phyloP scores from a whole-genome alignment of 129 eudicot genomes.

The Ambrosia artemisiifolia region DNA sequence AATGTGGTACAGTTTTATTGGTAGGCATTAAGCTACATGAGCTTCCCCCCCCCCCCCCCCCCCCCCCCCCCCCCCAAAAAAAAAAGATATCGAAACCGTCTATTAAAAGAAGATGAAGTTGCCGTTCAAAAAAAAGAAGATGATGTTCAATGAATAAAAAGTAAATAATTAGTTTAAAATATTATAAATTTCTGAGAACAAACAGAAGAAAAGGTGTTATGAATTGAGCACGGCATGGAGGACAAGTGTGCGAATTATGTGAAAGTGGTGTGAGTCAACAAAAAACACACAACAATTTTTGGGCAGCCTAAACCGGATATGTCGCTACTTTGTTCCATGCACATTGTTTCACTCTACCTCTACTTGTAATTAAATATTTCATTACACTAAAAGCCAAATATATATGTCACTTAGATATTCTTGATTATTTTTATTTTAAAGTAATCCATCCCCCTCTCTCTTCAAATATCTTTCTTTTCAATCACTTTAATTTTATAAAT shows the following conservation, averaged over 20 bases:
- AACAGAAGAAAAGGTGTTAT: background rate
- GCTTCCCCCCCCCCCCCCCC: too few species aligned
- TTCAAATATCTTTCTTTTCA: background rate
- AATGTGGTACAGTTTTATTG: too few species aligned
- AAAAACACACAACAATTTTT: slow-evolving; percentile 25
- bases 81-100: too few species aligned
- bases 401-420: background rate
- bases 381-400: background rate
- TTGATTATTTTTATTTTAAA: background rate
- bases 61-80: too few species aligned
- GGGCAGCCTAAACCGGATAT: slow-evolving; percentile 58
- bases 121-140: too few species aligned
- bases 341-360: slow-evolving; percentile 35
- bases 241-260: slow-evolving; percentile 47
- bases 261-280: slow-evolving; percentile 33
- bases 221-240: slow-evolving; percentile 30
- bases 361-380: background rate
- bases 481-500: too few species aligned
- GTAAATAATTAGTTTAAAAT: too few species aligned
- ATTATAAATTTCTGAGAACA: too few species aligned
- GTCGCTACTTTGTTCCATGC: slow-evolving; percentile 61
- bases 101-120: too few species aligned
- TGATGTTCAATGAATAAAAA: too few species aligned
- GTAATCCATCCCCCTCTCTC: background rate
- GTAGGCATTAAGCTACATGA: too few species aligned